Evolutionary conservation across 2,329 filamentous ascomycete species (phyloP), one percentile per base, ranked within the genome.

Genomic region (Ceratocystis harringtonii): DNA sequence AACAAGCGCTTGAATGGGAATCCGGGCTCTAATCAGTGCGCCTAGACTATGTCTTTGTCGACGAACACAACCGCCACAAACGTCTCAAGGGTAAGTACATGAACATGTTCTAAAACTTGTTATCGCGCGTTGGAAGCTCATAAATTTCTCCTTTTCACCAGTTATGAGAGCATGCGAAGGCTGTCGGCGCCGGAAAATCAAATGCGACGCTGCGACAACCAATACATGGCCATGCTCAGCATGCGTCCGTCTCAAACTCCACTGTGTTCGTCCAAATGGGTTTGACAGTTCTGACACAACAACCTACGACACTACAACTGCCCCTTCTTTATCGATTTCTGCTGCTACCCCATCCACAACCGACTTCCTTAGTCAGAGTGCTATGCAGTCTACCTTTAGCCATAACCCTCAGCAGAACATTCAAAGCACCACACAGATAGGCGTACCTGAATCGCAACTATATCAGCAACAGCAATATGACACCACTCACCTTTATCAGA

Each of bases 151-250:
- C 25, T 22, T 41, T 45, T 5, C 28, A 19, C 8, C 57, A 95
- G 92, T 96, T 63, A 96, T 96, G 91, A 87, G 94, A 79, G 94
- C 92, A 66, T 97, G 92, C 75, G 92, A 96, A 77, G 92, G 92
- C 68, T 97, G 92, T 73, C 84, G 92, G 68, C 87, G 91, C 76
- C 85, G 92, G 72, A 99, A 99, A 76, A 99, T 99, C 74, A 96
- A 96, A 75, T 99, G 92, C 77, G 94, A 97, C 78, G 91, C 92
- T 63, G 92, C 92, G 22, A 96, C 92, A 15, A 96, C 92, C 50
- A 96, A 97, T 75, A 91, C 90, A 45, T 97, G 94, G 92, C 94
- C 94, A 32, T 97, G 92, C 75, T 94, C 92, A 50, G 90, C 94
- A 44, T 99, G 92, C 74, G 88, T 91, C 68, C 85, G 92, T 61